These are phyloP conservation scores for Cladochytrium replicatum DNA, from an alignment of 192 early-diverging fungal species.

Conservation along the genomic window DNA sequence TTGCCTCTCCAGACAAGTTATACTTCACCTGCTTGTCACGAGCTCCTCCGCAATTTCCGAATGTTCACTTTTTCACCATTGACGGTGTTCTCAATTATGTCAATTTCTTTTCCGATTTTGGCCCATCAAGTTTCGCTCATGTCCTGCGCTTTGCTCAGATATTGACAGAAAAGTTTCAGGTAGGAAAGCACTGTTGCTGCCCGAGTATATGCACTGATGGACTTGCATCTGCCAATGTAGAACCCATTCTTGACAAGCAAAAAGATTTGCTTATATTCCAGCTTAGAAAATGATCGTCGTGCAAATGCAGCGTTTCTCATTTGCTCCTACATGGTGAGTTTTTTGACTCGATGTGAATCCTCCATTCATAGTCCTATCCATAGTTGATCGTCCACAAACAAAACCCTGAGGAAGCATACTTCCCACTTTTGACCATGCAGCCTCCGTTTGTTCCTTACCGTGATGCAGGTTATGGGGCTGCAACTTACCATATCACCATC, in stretches of 20 bases:
- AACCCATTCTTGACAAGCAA: conserved; percentile 35
- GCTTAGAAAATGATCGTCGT: conserved; percentile 44
- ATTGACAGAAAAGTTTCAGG: conserved; percentile 48
- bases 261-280: conserved; percentile 44
- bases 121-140: conserved; percentile 54
- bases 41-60: conserved; percentile 24
- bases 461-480: conserved; percentile 59
- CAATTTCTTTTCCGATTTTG: conserved; percentile 59
- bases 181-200: conserved; percentile 18
- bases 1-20: conserved; percentile 36
- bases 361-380: neutral
- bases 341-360: neutral
- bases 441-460: conserved; percentile 55
- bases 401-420: conserved; percentile 53
- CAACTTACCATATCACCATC: conserved; percentile 55
- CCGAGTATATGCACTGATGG: too few relatives aligned
- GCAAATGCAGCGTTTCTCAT: conserved; percentile 62
- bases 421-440: conserved; percentile 33
- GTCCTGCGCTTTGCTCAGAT: conserved; percentile 53
- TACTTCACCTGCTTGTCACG: conserved; percentile 46
- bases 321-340: conserved; percentile 54
- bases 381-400: conserved; percentile 49
- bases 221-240: conserved; percentile 16
- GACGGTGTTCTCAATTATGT: conserved; percentile 49
- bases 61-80: conserved; percentile 48